Conservation (phyloP, 2,329 filamentous ascomycete genomes). For the Phoma sp. region DNA sequence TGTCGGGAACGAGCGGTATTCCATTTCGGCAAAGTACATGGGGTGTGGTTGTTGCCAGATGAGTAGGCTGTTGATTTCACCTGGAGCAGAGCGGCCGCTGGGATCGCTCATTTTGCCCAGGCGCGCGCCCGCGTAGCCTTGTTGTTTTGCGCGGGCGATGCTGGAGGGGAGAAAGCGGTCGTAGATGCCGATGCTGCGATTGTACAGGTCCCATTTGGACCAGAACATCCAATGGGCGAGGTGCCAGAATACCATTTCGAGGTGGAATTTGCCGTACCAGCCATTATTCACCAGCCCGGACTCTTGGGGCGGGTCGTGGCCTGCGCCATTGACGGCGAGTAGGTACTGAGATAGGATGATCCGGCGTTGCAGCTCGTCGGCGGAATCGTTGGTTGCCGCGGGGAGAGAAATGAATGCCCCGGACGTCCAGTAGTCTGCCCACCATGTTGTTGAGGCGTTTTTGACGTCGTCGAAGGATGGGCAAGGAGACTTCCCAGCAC, state of each 20-base stretch:
- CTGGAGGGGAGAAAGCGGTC: conserved; percentile 53
- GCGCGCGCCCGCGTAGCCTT: conserved; percentile 55
- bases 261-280: conserved; percentile 65
- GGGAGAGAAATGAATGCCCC: conserved; percentile 63
- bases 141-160: conserved; percentile 44
- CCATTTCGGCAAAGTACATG: conserved; percentile 63
- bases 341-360: conserved; percentile 63
- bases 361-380: conserved; percentile 61
- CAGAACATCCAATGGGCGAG: conserved; percentile 60
- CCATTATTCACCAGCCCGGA: conserved; percentile 61
- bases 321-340: conserved; percentile 61
- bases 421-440: conserved; percentile 59
- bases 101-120: conserved; percentile 67
- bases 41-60: conserved; percentile 60
- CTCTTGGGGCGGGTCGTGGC: conserved; percentile 58
- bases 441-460: conserved; percentile 52
- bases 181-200: conserved; percentile 59
- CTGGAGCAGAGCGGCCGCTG: conserved; percentile 62
- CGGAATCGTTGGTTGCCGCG: conserved; percentile 47
- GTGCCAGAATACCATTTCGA: conserved; percentile 65
- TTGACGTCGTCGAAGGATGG: conserved; percentile 28
- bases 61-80: conserved; percentile 67
- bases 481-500: not conserved
- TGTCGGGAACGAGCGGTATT: conserved; percentile 58
- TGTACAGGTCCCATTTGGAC: conserved; percentile 56